Base-by-base conservation (phyloP, 2,329 filamentous ascomycete species). In the Teratosphaeria viscida region DNA sequence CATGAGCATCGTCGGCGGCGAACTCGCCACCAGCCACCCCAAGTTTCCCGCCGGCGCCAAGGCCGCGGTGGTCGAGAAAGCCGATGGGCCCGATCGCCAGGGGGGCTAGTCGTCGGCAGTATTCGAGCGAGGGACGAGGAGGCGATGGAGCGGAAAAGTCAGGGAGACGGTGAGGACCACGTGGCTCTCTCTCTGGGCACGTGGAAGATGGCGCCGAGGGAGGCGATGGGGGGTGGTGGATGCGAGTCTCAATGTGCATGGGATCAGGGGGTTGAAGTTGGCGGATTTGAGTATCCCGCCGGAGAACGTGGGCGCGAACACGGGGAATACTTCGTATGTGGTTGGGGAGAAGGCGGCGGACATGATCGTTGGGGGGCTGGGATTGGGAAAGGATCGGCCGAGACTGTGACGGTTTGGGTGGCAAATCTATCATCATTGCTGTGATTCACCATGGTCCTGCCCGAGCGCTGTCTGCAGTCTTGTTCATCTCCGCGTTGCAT, bases 1-100 rank as follows among this genome's bases (percentile, higher is more conserved):
- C 14, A 80, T 82, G 66, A 70, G 76, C 2, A 74, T 77, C 60
- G 85, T 80, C 71, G 71, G 71, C 10, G 76, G 76, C 32, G 73
- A 76, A 61, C 59, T 78, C n/a, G 68, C 66, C 1, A 65, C 62
- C 16, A 67, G 65, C 5, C 75, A 77, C 58, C 76, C 76, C 8
- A 57, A 61, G 3, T 77, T 76, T 60, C 65, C 74, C 14, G 65
- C 67, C 5, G 71, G 67, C n/a, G 73, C 71, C 56, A 84, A 83
- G 75, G 82, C 66, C 47, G 71, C 74, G 5, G 62, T 65, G 0
- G 59, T 70, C 10, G 65, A 70, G 60, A 68, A 70, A 55, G 65
- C 70, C 11, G 70, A 73, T 52, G 66, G 61, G 0, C 67, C 67
- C n/a, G 3, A 57, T 70, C 5, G 64, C 71, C 2, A 78, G 80